phyloP scores from a whole-genome alignment of 768 basidiomycete species.

The Dentipellis fragilis region DNA sequence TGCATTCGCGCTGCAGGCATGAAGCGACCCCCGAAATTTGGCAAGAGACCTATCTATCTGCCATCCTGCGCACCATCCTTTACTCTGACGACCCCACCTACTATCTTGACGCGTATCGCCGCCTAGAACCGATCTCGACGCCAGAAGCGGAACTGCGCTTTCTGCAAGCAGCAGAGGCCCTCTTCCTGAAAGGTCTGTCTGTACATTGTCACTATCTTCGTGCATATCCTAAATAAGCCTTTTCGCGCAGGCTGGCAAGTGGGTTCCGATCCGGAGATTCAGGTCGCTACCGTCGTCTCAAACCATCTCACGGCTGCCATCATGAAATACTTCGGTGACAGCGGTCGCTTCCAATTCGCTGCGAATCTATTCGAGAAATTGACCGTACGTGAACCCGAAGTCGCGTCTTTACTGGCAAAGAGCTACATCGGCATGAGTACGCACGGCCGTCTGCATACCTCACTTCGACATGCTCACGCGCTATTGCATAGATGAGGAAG shows the following conservation, averaged over 20 bases:
- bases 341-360: constrained; percentile 75
- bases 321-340: constrained; percentile 94
- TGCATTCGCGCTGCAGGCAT: constrained; percentile 60
- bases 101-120: constrained; percentile 86
- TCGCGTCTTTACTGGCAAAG: constrained; percentile 75
- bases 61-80: constrained; percentile 80
- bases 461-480: background rate
- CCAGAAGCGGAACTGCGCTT: constrained; percentile 86
- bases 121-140: constrained; percentile 87
- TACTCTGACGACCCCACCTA: constrained; percentile 95
- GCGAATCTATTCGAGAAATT: constrained; percentile 94
- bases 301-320: constrained; percentile 94
- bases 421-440: constrained; percentile 96
- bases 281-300: constrained; percentile 92
- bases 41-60: constrained; percentile 97
- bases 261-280: constrained; percentile 96
- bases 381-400: constrained; percentile 77
- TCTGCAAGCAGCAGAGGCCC: constrained; percentile 77
- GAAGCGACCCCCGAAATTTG: constrained; percentile 88
- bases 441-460: constrained; percentile 21
- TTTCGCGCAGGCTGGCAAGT: constrained; percentile 81
- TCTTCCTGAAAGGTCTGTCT: constrained; percentile 73
- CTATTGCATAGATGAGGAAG: constrained; percentile 74
- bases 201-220: background rate
- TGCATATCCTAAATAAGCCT: background rate